Evolutionary conservation across 352 stramenopile species (phyloP), one percentile per base, ranked within the genome.

Genomic region (Globisporangium spinosum): DNA sequence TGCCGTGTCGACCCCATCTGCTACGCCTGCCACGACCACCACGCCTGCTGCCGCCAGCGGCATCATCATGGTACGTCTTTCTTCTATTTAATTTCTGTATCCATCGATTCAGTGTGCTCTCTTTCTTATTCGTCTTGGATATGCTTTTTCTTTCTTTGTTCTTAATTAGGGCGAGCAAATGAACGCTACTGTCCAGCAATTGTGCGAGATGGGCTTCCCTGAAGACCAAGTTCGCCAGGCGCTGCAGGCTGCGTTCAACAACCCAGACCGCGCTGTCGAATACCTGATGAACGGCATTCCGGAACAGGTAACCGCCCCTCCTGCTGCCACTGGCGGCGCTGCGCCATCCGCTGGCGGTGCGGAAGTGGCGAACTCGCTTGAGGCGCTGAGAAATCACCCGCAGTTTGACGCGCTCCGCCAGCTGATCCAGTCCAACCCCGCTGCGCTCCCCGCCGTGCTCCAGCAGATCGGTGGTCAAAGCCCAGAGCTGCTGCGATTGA

Each of bases 231-330:
- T 91, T 27, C 85, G 84, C 38, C 77, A 74, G 25, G 89, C 89
- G 1, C 71, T 97, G 32, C 77, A 84, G 49, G 89, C 89, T 2
- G 90, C 90, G 7, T 97, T 94, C 68, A 93, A 93, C 78, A 94
- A 97, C 82, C 68, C 84, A 3, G 83, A 95, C 51, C 87, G 90
- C 25, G 90, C 89, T 0, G 87, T 96, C 34, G 86, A 97, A 71
- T 97, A 97, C 68, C 63, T 97, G 65, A 95, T 96, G 88, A 94
- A 89, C 45, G 84, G 88, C 35, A 95, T 96, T 56, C 87, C 89
- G 22, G 78, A 91, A 45, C 77, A 85, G 34, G 70, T 73, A 38
- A 45, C 67, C 7, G 75, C 78, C 1, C 67, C 77, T 5, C 43
- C 74, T 10, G 68, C 81, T 25, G 64, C 76, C 6, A 13, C 45